These are phyloP conservation scores for Apocynum venetum DNA, from an alignment of 257 asterid genomes.

Conservation along the genomic window DNA sequence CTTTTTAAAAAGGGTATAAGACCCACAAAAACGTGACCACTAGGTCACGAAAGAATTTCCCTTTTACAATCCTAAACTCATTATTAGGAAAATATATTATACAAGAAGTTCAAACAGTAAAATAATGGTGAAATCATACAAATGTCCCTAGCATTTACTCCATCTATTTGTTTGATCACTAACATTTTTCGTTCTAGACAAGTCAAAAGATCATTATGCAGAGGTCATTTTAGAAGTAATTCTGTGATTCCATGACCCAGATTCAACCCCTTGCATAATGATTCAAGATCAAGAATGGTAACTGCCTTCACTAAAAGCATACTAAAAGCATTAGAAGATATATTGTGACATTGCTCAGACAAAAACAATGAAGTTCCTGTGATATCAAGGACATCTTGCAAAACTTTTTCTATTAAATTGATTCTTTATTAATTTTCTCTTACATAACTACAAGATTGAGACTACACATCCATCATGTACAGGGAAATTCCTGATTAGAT, in stretches of 20 bases:
- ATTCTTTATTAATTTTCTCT: neutral
- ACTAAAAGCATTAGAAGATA: neutral
- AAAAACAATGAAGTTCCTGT: neutral
- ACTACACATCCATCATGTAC: neutral
- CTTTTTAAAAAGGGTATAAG: no score
- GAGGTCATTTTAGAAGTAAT: neutral
- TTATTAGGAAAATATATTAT: no score
- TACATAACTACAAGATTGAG: neutral
- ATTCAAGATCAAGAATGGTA: neutral
- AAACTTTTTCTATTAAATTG: neutral
- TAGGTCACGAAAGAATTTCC: no score
- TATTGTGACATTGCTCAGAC: no score
- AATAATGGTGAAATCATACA: neutral
- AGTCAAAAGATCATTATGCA: neutral
- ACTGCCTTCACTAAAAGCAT: neutral
- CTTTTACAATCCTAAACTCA: no score
- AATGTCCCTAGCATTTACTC: neutral
- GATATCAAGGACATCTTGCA: neutral
- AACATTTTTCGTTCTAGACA: neutral
- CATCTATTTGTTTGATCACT: neutral
- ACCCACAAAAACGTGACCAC: no score
- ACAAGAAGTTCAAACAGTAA: no score
- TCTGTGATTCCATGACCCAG: neutral
- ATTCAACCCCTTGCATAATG: neutral
- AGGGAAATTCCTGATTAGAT: neutral